Evolutionary conservation across 345 rosid species (phyloP).

Genomic region (Gossypium herbaceum): DNA sequence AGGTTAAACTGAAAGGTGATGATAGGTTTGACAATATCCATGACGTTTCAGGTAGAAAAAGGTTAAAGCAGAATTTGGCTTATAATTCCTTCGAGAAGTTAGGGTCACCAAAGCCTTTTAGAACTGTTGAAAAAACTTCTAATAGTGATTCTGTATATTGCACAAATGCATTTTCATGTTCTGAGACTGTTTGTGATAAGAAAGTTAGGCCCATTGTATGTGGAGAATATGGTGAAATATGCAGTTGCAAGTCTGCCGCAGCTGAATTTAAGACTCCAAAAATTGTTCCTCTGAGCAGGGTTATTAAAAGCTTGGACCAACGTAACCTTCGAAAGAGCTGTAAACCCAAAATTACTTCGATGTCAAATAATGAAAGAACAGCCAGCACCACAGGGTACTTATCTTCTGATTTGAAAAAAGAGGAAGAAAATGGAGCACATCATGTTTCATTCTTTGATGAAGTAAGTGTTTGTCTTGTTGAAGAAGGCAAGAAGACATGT

Average conservation of each 20-base stretch:
- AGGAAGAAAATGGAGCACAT: slow-evolving; percentile 9
- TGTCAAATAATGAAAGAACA: slow-evolving; percentile 7
- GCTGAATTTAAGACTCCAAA: slow-evolving; percentile 29
- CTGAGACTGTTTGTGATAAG: slow-evolving; percentile 17
- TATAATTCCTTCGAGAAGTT: slow-evolving; percentile 13
- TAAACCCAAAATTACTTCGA: slow-evolving; percentile 20
- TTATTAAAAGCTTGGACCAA: slow-evolving; percentile 30
- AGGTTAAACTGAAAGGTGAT: slow-evolving; percentile 3
- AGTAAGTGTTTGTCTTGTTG: slow-evolving; percentile 15
- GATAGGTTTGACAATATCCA: slow-evolving; percentile 7
- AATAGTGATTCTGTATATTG: slow-evolving; percentile 6
- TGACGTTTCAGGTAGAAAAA: slow-evolving; percentile 25
- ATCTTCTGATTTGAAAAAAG: slow-evolving; percentile 17
- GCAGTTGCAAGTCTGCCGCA: slow-evolving; percentile 19
- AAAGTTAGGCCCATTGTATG: slow-evolving; percentile 40
- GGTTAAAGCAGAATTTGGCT: slow-evolving; percentile 16
- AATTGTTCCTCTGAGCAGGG: slow-evolving; percentile 38
- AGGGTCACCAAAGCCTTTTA: slow-evolving; percentile 15
- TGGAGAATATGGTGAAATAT: slow-evolving; percentile 45
- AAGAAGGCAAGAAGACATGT: slow-evolving; percentile 17
- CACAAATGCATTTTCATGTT: slow-evolving; percentile 19
- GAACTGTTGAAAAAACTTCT: slow-evolving; percentile 14
- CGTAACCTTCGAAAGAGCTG: slow-evolving; percentile 21
- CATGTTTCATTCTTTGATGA: slow-evolving; percentile 15
- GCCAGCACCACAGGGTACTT: slow-evolving; percentile 15